A percentile compares a stretch with the other conserved stretches of the same genome.
phyloP scores from a whole-genome alignment of 352 stramenopile genomes.

The Phytopythium delawarense region DNA sequence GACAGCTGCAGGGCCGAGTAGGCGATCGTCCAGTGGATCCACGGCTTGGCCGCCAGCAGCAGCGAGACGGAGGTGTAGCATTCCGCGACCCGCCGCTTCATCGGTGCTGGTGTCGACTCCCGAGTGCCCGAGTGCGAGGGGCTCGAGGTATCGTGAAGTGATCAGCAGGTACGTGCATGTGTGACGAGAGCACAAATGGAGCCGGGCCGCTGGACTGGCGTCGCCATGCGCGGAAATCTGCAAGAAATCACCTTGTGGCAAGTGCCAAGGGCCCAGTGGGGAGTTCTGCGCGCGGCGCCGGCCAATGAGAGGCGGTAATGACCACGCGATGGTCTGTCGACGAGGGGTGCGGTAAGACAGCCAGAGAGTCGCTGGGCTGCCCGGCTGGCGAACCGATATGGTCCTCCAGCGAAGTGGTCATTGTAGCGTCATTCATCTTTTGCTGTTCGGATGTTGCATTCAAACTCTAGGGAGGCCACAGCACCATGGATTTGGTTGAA shows the following conservation, averaged over 20 bases:
- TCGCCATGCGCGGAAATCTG: background rate
- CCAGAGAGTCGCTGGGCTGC: background rate
- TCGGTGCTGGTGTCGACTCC: background rate
- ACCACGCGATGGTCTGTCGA: background rate
- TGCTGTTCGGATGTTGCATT: no score
- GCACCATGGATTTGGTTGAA: no score
- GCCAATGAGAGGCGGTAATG: background rate
- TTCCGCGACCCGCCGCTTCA: background rate
- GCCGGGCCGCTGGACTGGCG: background rate
- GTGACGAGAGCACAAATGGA: background rate
- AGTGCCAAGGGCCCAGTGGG: background rate
- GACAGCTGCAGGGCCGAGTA: slow-evolving; percentile 10
- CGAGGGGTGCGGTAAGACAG: background rate
- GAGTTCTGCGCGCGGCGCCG: background rate
- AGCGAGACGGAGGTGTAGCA: background rate
- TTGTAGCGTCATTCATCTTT: no score
- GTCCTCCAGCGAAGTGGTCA: no score
- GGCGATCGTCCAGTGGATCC: slow-evolving; percentile 8
- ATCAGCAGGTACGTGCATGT: background rate
- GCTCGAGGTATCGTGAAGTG: background rate
- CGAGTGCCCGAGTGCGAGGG: background rate
- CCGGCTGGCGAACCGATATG: no score
- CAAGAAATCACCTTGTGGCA: slow-evolving; percentile 1
- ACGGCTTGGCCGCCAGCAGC: slow-evolving; percentile 5
- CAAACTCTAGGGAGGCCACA: no score